These are phyloP conservation scores for Claviceps citrina DNA, from an alignment of 2,329 filamentous ascomycete genomes.

Conservation along the genomic window DNA sequence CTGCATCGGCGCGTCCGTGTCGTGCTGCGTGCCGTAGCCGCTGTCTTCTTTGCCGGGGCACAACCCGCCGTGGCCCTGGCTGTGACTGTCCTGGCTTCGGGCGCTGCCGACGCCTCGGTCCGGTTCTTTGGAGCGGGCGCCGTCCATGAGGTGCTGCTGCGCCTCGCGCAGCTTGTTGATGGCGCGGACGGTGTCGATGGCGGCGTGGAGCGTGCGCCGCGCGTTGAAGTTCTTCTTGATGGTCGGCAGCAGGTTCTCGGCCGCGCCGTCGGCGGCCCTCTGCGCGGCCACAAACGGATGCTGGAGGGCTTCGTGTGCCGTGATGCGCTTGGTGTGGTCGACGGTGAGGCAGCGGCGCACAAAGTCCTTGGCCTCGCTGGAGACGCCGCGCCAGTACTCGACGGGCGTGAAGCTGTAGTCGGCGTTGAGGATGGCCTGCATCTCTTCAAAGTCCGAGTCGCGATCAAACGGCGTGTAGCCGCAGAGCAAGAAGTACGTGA, in stretches of 20 bases:
- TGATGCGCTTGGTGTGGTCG: constrained; percentile 76
- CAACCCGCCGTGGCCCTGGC: constrained; percentile 32
- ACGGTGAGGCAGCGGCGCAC: constrained; percentile 85
- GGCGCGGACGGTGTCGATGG: constrained; percentile 54
- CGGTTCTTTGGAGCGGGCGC: constrained; percentile 37
- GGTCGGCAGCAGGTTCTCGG: constrained; percentile 49
- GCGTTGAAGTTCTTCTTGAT: constrained; percentile 66
- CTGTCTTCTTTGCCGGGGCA: constrained; percentile 29
- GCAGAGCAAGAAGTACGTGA: constrained; percentile 95
- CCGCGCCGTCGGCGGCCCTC: constrained; percentile 29
- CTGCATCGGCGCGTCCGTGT: constrained; percentile 28
- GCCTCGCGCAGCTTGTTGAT: constrained; percentile 57
- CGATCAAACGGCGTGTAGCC: constrained; percentile 97
- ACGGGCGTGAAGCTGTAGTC: constrained; percentile 90
- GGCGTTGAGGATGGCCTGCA: constrained; percentile 94
- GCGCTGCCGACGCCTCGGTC: constrained; percentile 19
- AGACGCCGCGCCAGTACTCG: constrained; percentile 95
- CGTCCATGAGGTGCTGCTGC: constrained; percentile 41
- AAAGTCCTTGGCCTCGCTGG: constrained; percentile 72
- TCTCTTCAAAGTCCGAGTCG: constrained; percentile 94
- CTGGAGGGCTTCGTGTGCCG: constrained; percentile 62
- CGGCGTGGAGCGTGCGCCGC: constrained; percentile 50
- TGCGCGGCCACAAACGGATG: constrained; percentile 49
- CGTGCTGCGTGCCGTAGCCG: constrained; percentile 30
- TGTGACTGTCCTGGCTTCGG: too few species aligned